Base-by-base conservation (phyloP, 805 yeast species). In the Suhomyces xylopsoci region DNA sequence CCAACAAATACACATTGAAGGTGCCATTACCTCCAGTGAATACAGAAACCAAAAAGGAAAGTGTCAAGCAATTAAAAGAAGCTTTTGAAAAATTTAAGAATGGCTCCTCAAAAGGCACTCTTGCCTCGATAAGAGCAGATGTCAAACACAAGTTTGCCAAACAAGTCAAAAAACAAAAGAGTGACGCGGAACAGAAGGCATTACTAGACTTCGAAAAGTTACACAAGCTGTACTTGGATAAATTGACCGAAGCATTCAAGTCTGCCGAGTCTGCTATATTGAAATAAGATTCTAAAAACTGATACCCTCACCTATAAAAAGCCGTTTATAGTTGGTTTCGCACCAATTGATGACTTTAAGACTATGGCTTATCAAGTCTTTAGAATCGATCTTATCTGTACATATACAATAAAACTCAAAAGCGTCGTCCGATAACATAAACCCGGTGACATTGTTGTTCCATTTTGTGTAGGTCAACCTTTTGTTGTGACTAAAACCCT, bases 291-390 rank as follows among this genome's bases (percentile, higher is more conserved):
- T 8, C 41, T 52, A 64, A 56, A 65, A 87, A 0, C 80, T 76
- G 0, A 88, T 89, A 1, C 94, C 94, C n/a, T 84, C 85, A 20
- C 83, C 81, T 9, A 87, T 82, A 64, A 90, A 90, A 34, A 90
- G 65, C 40, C 94, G 71, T 50, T 82, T 83, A 56, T 87, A 87
- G 58, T 88, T 81, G 56, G 78, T 82, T 55, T 81, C 77, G 59
- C 96, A 85, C 97, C 97, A 92, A 47, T 77, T 76, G 7, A 88
- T 83, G 12, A 90, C 81, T 19, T 77, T 74, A 49, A 83, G 77
- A 40, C 91, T 85, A 55, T 89, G 83, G 19, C 72, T 72, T 14
- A 87, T 79, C 53, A 91, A 68, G 0, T 79, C 75, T 40, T 81
- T 81, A 43, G 84, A 82, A 44, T 80, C 77, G 15, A 83, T 77